A percentile compares a stretch with the other conserved stretches of the same genome.
Conservation (phyloP, 257 asterid species). For the Solanum chiquidenum region DNA sequence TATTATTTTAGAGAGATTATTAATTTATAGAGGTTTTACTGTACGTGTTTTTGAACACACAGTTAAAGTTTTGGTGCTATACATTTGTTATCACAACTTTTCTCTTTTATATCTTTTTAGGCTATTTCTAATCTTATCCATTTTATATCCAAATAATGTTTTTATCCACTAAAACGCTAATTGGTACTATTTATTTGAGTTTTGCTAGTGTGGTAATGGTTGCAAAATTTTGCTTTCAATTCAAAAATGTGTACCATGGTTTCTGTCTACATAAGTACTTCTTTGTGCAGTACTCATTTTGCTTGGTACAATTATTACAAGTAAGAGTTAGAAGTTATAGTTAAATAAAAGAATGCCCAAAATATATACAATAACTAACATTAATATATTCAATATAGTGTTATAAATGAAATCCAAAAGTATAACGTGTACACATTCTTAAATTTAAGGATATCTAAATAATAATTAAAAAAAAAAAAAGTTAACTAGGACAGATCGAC, state of each 20-base stretch:
- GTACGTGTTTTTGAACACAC: neutral
- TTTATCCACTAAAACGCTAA: neutral
- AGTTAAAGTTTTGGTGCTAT: neutral
- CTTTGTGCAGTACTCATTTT: neutral
- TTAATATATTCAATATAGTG: too few relatives aligned
- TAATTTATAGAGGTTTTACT: too few relatives aligned
- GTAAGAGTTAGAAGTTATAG: too few relatives aligned
- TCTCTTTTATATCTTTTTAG: neutral
- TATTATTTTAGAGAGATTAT: too few relatives aligned
- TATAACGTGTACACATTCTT: too few relatives aligned
- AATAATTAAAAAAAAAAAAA: too few relatives aligned
- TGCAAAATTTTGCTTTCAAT: neutral
- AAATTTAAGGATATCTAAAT: too few relatives aligned
- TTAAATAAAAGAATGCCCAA: too few relatives aligned
- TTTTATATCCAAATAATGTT: neutral
- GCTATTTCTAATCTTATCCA: neutral
- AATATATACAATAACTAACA: too few relatives aligned
- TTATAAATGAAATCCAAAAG: too few relatives aligned
- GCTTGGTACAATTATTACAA: neutral
- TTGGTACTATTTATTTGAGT: neutral
- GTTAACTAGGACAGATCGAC: too few relatives aligned
- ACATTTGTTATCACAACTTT: neutral
- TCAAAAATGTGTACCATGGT: neutral
- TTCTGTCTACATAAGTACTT: neutral
- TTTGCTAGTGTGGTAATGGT: neutral